Base-by-base conservation (phyloP, 345 rosid species). In the Nephelium lappaceum region DNA sequence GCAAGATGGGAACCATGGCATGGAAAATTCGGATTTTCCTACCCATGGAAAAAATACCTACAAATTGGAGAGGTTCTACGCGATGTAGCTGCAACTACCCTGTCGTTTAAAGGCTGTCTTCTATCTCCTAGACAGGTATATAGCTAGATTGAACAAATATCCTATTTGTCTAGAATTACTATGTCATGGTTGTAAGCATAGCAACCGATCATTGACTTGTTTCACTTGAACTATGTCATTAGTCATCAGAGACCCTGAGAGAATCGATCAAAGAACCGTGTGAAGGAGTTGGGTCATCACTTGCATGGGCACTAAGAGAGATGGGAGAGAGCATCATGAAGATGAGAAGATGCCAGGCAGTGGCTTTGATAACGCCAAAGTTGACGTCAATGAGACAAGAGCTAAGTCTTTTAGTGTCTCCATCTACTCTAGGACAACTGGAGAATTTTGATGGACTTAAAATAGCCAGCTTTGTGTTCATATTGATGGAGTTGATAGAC, bases 1-100 rank as follows among this genome's bases (percentile, higher is more conserved):
- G 98, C 98, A 6, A 91, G 83, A 87, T 96, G 99, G 99, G 99
- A 96, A 84, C 99, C 97, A 8, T 90, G 95, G 88, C 98, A 96
- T 61, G 94, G 98, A 3, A 86, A 85, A 53, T 96, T 93, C 75
- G 94, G 98, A 43, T 83, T 90, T 23, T 86, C 84, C 70, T 88
- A 94, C 68, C 97, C 98, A 15, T 96, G 97, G 99, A 71, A 78
- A 39, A 91, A 89, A 71, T 96, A 93, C 77, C 83, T 88, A 21
- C 49, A 83, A 65, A 84, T 91, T 25, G 95, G 89, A 75, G 94
- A 91, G 55, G 77, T 82, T 77, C 92, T 96, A 41, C 78, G 93
- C 57, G 91, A 84, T 55, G 51, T 86, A 39, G 88, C 92, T 12
- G 75, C 81, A 65, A 77, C 65, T 71, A 83, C 85, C 19, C 74